Conservation (phyloP, 2,329 filamentous ascomycete species). For the Pseudonectria buxi region DNA sequence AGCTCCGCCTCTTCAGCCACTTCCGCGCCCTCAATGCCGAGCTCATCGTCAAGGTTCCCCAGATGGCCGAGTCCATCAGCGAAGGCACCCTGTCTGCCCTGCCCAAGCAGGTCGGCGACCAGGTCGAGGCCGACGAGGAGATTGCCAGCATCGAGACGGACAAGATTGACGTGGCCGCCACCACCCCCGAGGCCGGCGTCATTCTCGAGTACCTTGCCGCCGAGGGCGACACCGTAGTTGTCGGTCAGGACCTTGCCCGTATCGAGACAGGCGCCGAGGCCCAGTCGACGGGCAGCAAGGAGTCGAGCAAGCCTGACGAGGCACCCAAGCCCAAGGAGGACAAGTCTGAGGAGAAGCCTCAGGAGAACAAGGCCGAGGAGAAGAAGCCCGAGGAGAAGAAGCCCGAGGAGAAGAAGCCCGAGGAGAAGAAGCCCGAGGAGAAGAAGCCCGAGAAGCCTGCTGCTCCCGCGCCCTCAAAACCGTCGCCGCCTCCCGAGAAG, state of each 20-base stretch:
- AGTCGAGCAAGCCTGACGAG: constrained; percentile 3
- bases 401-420: constrained; percentile 6
- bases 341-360: constrained; percentile 3
- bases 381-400: constrained; percentile 6
- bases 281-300: constrained; percentile 6
- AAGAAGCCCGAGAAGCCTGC: constrained; percentile 9
- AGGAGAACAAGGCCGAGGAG: constrained; percentile 15
- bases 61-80: constrained; percentile 28
- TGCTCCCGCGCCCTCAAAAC: constrained; percentile 11
- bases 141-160: constrained; percentile 28
- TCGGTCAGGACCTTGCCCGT: constrained; percentile 25
- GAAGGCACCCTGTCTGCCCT: constrained; percentile 23
- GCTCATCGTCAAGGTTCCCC: constrained; percentile 22
- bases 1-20: constrained; percentile 17
- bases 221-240: constrained; percentile 27
- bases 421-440: constrained; percentile 9
- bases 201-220: constrained; percentile 24
- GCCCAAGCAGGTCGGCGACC: constrained; percentile 24
- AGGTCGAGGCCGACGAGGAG: constrained; percentile 25
- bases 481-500: constrained; percentile 11
- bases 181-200: constrained; percentile 18
- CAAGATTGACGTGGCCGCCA: constrained; percentile 27
- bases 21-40: constrained; percentile 15
- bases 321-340: constrained; percentile 10
- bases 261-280: constrained; percentile 21